Base-by-base conservation (phyloP, 768 basidiomycete species). In the Flagelloscypha sp. region DNA sequence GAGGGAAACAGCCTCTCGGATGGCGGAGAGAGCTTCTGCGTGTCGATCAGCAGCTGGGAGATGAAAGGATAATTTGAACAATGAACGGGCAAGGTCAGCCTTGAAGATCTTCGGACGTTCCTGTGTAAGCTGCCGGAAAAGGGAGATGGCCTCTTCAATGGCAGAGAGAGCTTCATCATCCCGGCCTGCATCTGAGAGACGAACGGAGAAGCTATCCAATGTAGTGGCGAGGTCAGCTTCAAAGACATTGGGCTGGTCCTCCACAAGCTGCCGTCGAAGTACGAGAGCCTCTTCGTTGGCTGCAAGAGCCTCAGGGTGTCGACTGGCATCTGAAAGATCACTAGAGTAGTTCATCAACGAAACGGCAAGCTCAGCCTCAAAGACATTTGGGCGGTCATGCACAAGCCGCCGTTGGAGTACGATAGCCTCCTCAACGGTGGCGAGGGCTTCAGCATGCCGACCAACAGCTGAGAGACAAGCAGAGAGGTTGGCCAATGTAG, bases 1-100 rank as follows among this genome's bases (percentile, higher is more conserved):
- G n/a, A 41, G 18, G 11, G 13, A 7, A 12, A 41, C 36, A 3
- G 39, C 39, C 19, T 41, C 22, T 4, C 6, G 6, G 24, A 41
- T 30, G 6, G 42, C 35, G 4, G 7, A 24, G 6, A 45, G 33
- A 6, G 43, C 43, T 3, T 43, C 36, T 17, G 27, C 42, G 6
- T 22, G 27, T 11, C 23, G 30, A 11, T 37, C 43, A 15, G 21
- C 11, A 15, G 35, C 36, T 11, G 28, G 38, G 5, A 43, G 32
- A 20, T 13, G 33, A 13, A 25, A 12, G 11, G 36, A 37, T 11
- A 45, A 15, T 17, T 38, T 43, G 34, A 42, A 12, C 7, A 43
- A 27, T 11, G 29, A 23, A 6, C 8, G 7, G 9, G 43, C 30
- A 24, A 43, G 42, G 2, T 38, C 20, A 4, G 18, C n/a, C n/a